phyloP scores from a whole-genome alignment of 257 asterid species.

The Salvia splendens region DNA sequence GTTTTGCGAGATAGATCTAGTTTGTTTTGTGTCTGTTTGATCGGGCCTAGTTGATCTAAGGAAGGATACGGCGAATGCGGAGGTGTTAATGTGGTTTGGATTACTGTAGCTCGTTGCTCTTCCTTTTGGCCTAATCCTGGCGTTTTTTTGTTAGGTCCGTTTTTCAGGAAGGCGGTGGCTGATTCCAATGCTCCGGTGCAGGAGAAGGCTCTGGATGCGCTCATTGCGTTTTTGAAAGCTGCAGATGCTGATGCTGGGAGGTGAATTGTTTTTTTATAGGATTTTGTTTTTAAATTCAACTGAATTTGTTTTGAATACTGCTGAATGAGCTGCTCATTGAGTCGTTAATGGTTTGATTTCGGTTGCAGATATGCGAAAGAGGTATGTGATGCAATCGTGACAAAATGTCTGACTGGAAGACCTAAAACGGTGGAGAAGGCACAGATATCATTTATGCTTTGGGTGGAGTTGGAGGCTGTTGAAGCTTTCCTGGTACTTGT shows the following conservation, averaged over 20 bases:
- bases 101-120: slow-evolving; percentile 16
- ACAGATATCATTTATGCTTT: slow-evolving; percentile 75
- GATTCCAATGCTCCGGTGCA: slow-evolving; percentile 98
- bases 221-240: slow-evolving; percentile 84
- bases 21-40: slow-evolving; percentile 35
- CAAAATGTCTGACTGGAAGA: slow-evolving; percentile 93
- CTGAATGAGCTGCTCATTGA: slow-evolving; percentile 4
- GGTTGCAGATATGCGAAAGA: slow-evolving; percentile 77
- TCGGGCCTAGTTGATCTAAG: slow-evolving; percentile 8
- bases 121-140: slow-evolving; percentile 13
- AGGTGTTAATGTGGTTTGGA: slow-evolving; percentile 29
- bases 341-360: slow-evolving; percentile 15
- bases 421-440: slow-evolving; percentile 99
- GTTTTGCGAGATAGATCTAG: slow-evolving; percentile 55
- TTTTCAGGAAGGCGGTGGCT: slow-evolving; percentile 78
- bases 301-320: slow-evolving; percentile 3
- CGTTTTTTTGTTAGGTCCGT: slow-evolving; percentile 56
- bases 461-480: slow-evolving; percentile 98
- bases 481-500: slow-evolving; percentile 85
- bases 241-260: slow-evolving; percentile 96
- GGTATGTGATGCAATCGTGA: slow-evolving; percentile 92
- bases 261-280: slow-evolving; percentile 39
- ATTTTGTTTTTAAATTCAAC: slow-evolving; percentile 11
- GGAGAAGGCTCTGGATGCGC: slow-evolving; percentile 98
- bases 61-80: slow-evolving; percentile 37